Base-by-base conservation (phyloP, 192 early-diverging fungal species). In the Phlyctochytrium arcticum region DNA sequence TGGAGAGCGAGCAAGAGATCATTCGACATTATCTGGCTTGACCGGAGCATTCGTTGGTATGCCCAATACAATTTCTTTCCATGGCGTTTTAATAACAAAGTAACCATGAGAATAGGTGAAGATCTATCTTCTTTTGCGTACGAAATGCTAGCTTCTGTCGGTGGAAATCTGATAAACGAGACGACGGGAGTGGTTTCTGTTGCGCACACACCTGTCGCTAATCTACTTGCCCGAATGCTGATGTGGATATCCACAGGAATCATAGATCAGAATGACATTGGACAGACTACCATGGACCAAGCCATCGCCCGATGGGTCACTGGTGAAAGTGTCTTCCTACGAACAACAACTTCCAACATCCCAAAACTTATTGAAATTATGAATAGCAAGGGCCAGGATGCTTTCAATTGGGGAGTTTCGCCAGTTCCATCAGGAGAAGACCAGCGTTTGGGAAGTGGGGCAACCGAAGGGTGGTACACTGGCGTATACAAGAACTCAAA, bases 401-500 rank as follows among this genome's bases (percentile, higher is more conserved):
- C 35, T 3, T 73, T 77, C 56, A 48, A 55, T 17, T 77, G 75
- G 75, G 75, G 75, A 17, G 59, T 73, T 6, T 64, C 68, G 29
- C 75, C 75, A 6, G 42, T 77, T 6, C 58, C 60, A 7, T 66
- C 64, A 12, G 24, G 53, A 36, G 60, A 50, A 39, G 60, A 65
- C 19, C 30, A 35, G 23, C 37, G 51, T 12, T n/a, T 54, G 6
- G 67, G 67, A 8, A 54, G 69, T 6, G 76, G 76, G 7, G 68
- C 69, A 4, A 21, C 49, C 7, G 70, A 65, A 15, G 76, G 72
- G 10, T 72, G 69, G 69, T 62, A 56, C 8, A 59, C 68, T 12
- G 72, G 72, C 37, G 73, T 69, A 0, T 75, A 72, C 64, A 62
- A 57, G 47, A 66, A 75, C 65, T 63, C 72, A 5, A 24, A 31